Evolutionary conservation across 495 filamentous ascomycete species (phyloP).

Genomic region (Talaromyces thailandensis): DNA sequence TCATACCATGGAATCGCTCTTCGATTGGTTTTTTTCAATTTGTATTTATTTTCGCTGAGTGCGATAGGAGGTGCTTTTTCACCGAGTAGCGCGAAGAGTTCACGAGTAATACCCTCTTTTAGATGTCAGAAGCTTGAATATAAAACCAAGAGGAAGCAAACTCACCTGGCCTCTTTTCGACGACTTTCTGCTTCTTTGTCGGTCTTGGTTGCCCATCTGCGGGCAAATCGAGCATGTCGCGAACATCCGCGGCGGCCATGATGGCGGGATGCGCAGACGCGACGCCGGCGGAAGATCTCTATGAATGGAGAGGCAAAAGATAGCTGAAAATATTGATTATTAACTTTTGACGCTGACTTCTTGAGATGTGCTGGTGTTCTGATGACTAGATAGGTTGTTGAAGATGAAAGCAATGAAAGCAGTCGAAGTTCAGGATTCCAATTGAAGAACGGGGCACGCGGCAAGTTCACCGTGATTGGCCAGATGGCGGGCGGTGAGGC

Average conservation of each 20-base stretch:
- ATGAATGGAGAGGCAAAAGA: background rate
- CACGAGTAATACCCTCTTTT: conserved; percentile 65
- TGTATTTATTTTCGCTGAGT: conserved; percentile 57
- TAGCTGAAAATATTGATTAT: background rate
- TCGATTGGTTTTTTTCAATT: conserved; percentile 18
- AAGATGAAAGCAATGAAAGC: background rate
- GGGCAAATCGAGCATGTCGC: conserved; percentile 81
- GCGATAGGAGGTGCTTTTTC: conserved; percentile 62
- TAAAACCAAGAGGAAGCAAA: conserved; percentile 25
- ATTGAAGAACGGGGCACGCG: background rate
- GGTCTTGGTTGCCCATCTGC: conserved; percentile 53
- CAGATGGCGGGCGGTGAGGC: background rate
- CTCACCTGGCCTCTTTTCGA: conserved; percentile 59
- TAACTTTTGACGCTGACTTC: background rate
- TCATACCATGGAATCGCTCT: conserved; percentile 45
- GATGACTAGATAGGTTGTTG: background rate
- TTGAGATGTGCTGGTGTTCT: background rate
- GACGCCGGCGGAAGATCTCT: background rate
- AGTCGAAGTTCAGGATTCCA: background rate
- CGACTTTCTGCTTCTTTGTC: conserved; percentile 69
- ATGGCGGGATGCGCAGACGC: conserved; percentile 12
- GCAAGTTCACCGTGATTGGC: background rate
- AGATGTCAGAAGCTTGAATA: conserved; percentile 25
- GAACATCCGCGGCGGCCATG: conserved; percentile 78
- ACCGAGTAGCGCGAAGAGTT: conserved; percentile 56